Percentiles rank a stretch among this genome's conserved stretches.
Evolutionary conservation across 1,139 yeast genomes (phyloP).

Genomic region (Yamadazyma diospyri): DNA sequence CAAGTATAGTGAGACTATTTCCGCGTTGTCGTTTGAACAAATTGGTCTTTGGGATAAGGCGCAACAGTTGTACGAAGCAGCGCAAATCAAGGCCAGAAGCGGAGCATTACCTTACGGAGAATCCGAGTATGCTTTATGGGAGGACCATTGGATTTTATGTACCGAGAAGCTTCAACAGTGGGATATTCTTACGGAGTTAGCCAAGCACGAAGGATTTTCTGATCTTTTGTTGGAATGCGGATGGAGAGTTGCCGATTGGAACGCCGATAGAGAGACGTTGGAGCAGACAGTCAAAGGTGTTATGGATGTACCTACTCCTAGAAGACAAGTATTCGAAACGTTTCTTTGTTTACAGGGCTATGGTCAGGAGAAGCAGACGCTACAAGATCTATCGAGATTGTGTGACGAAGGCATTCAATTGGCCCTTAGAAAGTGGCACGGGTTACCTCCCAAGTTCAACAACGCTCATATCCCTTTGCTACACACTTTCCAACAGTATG

Average conservation of each 20-base stretch:
- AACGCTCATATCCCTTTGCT: slow-evolving; percentile 86
- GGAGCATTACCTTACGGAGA: slow-evolving; percentile 96
- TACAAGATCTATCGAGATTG: slow-evolving; percentile 74
- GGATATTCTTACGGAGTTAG: slow-evolving; percentile 95
- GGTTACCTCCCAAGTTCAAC: slow-evolving; percentile 74
- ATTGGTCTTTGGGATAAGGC: slow-evolving; percentile 95
- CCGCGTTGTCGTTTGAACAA: slow-evolving; percentile 92
- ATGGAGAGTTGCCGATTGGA: slow-evolving; percentile 99
- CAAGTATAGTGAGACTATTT: slow-evolving; percentile 85
- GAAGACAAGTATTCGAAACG: slow-evolving; percentile 93
- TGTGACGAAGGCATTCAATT: slow-evolving; percentile 97
- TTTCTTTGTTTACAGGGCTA: slow-evolving; percentile 90
- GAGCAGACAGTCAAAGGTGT: slow-evolving; percentile 94
- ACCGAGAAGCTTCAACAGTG: slow-evolving; percentile 97
- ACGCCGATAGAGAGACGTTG: slow-evolving; percentile 87
- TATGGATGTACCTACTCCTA: slow-evolving; percentile 98
- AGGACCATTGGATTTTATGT: slow-evolving; percentile 96
- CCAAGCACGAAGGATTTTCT: slow-evolving; percentile 96
- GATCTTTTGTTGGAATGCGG: slow-evolving; percentile 95
- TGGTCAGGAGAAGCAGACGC: slow-evolving; percentile 82
- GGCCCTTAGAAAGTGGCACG: slow-evolving; percentile 90
- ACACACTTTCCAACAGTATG: slow-evolving; percentile 95
- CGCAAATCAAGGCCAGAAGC: slow-evolving; percentile 93
- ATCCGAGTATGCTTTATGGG: slow-evolving; percentile 95
- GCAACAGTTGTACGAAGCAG: slow-evolving; percentile 91